A percentile compares a stretch with the other conserved stretches of the same genome.
Evolutionary conservation across 2,329 filamentous ascomycete species (phyloP).

Genomic region (Alternaria sp.): DNA sequence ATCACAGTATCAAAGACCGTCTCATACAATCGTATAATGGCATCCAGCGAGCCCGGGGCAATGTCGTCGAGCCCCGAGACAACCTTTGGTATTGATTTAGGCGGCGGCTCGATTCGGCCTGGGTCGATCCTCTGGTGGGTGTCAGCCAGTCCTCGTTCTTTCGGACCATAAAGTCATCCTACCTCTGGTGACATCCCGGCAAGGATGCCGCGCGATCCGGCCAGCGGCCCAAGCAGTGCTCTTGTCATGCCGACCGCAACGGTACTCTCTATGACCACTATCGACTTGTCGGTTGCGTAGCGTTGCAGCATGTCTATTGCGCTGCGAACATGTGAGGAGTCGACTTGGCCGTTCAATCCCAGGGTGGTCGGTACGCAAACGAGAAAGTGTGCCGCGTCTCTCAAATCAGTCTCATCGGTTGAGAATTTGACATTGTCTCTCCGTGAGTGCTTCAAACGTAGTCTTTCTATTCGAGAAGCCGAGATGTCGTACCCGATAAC

Average conservation of each 20-base stretch:
- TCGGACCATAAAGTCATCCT: not conserved
- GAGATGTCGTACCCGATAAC: conserved; percentile 50
- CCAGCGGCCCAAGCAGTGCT: conserved; percentile 56
- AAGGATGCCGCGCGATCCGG: conserved; percentile 15
- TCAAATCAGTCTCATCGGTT: not conserved
- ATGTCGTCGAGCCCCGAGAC: conserved; percentile 56
- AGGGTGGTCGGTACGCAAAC: conserved; percentile 62
- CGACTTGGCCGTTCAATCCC: conserved; percentile 54
- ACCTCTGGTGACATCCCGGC: conserved; percentile 59
- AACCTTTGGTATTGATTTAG: conserved; percentile 58
- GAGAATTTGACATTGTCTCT: not conserved
- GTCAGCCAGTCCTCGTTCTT: not conserved
- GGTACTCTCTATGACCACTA: conserved; percentile 58
- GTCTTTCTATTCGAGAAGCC: not conserved
- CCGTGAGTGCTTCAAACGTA: not conserved
- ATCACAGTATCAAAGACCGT: conserved; percentile 58
- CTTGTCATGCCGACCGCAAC: conserved; percentile 63
- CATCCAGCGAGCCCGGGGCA: conserved; percentile 46
- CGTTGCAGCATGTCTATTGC: conserved; percentile 53
- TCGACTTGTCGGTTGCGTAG: conserved; percentile 53
- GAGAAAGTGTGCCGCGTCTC: conserved; percentile 58
- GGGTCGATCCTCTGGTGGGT: conserved; percentile 56
- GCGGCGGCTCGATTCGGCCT: conserved; percentile 51
- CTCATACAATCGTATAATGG: conserved; percentile 55
- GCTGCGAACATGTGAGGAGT: conserved; percentile 55